phyloP scores from a whole-genome alignment of 2,329 filamentous ascomycete genomes.

The Madurella mycetomatis region DNA sequence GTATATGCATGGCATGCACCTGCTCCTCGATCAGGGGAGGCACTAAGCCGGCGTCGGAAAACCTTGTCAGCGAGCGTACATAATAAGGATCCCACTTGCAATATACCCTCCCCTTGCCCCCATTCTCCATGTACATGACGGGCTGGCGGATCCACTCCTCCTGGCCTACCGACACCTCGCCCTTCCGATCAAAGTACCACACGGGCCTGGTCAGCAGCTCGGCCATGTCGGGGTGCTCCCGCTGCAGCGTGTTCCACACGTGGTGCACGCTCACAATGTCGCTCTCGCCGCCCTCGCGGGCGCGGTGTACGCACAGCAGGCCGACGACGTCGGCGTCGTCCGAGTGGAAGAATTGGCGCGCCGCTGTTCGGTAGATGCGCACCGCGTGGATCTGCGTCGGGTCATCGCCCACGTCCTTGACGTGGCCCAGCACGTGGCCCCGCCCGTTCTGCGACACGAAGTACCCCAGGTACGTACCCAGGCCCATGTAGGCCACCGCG shows the following conservation, averaged over 20 bases:
- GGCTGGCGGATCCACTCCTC: slow-evolving; percentile 68
- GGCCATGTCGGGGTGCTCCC: slow-evolving; percentile 71
- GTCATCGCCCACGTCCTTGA: slow-evolving; percentile 84
- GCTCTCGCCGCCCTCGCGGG: slow-evolving; percentile 76
- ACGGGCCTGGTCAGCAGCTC: slow-evolving; percentile 69
- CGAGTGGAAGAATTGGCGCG: slow-evolving; percentile 78
- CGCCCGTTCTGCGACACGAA: slow-evolving; percentile 82
- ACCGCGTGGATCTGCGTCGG: slow-evolving; percentile 77
- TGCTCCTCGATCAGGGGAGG: slow-evolving; percentile 68
- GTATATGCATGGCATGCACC: slow-evolving; percentile 59
- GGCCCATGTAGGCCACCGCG: slow-evolving; percentile 84
- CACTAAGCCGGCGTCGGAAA: slow-evolving; percentile 68
- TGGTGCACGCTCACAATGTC: slow-evolving; percentile 75
- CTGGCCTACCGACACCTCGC: slow-evolving; percentile 70
- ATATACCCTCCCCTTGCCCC: slow-evolving; percentile 63
- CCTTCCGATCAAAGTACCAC: slow-evolving; percentile 93
- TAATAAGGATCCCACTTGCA: slow-evolving; percentile 92
- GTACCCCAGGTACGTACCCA: slow-evolving; percentile 81
- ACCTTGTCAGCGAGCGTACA: slow-evolving; percentile 68
- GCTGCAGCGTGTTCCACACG: slow-evolving; percentile 76
- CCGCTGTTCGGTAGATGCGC: slow-evolving; percentile 85
- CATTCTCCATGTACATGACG: slow-evolving; percentile 73
- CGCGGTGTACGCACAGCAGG: slow-evolving; percentile 72
- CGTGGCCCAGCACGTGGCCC: slow-evolving; percentile 82
- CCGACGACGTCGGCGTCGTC: slow-evolving; percentile 82